Percentiles rank a stretch among this genome's conserved stretches.
Evolutionary conservation across 108 stramenopile genomes (phyloP).

Genomic region (Bacterosira constricta): DNA sequence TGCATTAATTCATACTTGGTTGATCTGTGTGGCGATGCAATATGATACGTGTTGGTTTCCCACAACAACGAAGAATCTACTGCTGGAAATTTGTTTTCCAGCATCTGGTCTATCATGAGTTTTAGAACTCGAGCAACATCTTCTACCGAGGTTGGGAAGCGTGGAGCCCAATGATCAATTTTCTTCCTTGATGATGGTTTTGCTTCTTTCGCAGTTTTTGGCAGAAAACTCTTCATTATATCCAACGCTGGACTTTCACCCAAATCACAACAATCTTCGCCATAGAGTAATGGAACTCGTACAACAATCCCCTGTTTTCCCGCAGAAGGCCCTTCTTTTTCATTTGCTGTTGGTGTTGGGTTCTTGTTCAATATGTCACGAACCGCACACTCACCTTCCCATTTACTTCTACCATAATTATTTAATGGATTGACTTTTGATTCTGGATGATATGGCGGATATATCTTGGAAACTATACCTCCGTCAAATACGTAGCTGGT

Average conservation of each 20-base stretch:
- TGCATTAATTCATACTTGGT: slow-evolving; percentile 28
- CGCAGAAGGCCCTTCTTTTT: no score
- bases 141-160: slow-evolving; percentile 38
- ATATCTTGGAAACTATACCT: slow-evolving; percentile 7
- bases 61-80: not conserved
- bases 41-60: slow-evolving; percentile 25
- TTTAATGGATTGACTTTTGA: slow-evolving; percentile 29
- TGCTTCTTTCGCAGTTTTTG: not conserved
- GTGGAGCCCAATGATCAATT: slow-evolving; percentile 38
- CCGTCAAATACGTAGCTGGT: slow-evolving; percentile 45
- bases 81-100: not conserved
- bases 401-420: slow-evolving; percentile 38
- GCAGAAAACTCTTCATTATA: slow-evolving; percentile 37
- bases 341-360: no score
- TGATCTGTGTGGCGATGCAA: slow-evolving; percentile 27
- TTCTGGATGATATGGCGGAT: slow-evolving; percentile 30
- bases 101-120: slow-evolving; percentile 25
- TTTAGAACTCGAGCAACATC: slow-evolving; percentile 27
- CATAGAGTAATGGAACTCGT: slow-evolving; percentile 38
- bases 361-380: slow-evolving; percentile 30
- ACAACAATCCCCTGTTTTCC: slow-evolving; percentile 30
- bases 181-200: slow-evolving; percentile 1
- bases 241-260: slow-evolving; percentile 42
- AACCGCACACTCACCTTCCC: slow-evolving; percentile 31
- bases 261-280: slow-evolving; percentile 36